Evolutionary conservation across 192 early-diverging fungal species (phyloP), one percentile per base, ranked within the genome.

Genomic region (Dimargaris verticillata): DNA sequence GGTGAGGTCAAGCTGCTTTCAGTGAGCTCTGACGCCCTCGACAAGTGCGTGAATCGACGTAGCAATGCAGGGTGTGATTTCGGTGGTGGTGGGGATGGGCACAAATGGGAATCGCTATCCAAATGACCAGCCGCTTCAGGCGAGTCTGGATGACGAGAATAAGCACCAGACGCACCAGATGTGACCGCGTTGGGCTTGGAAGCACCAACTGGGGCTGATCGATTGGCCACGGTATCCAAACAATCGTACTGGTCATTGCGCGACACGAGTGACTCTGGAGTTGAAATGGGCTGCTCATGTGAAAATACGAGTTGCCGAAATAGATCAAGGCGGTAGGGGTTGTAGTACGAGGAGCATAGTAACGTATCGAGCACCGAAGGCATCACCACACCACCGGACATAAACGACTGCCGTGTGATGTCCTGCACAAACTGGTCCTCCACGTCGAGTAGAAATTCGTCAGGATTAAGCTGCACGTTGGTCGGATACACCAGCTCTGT

Each of bases 291-390:
- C 2, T 59, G 57, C 11, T 59, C 61, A 59, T 71, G 70, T 29
- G 71, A 72, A 44, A 76, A 76, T 1, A 71, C 72, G 17, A 76
- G 53, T 9, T 70, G 71, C 0, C 64, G 62, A 24, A 70, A 57
- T 0, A 76, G 65, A 43, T 76, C 71, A 6, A 76, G 62, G 25
- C 71, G 69, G 42, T 76, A 71, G 18, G 74, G 70, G 69, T 67
- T 76, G 58, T 71, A 76, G 53, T 72, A 76, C 64, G 67, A 70
- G 59, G 71, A 71, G 44, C 74, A 71, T 20, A 76, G 57, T 14
- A 69, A 64, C 1, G 67, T 70, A 43, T 76, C 74, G 41, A 72
- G 60, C 59, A 73, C 63, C 7, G 69, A 58, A 0, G 74, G 74
- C 59, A 70, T 68, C 29, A 76, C 71, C 4, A 76, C 68, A 20